phyloP scores from a whole-genome alignment of 805 yeast species.

The Candida awuae region DNA sequence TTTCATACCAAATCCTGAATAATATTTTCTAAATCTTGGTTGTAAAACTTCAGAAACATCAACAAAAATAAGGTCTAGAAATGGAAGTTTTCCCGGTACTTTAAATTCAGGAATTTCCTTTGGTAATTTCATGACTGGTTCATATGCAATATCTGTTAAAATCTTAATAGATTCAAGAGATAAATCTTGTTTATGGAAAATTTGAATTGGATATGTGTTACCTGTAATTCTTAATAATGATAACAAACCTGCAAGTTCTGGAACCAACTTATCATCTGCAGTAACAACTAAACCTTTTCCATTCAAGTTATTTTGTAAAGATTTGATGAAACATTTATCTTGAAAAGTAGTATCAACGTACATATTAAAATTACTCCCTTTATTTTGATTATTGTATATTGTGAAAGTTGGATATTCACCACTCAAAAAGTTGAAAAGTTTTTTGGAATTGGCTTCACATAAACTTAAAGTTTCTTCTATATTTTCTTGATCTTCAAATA shows the following conservation, averaged over 20 bases:
- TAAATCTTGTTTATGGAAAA: conserved; percentile 34
- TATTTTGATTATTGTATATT: conserved; percentile 25
- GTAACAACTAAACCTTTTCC: conserved; percentile 52
- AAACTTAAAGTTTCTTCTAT: conserved; percentile 5
- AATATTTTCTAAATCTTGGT: conserved; percentile 20
- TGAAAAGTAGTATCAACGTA: background rate
- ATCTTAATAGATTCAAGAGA: conserved; percentile 27
- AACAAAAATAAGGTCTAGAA: conserved; percentile 28
- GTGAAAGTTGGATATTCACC: conserved; percentile 32
- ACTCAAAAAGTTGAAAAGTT: conserved; percentile 37
- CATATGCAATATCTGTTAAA: conserved; percentile 31
- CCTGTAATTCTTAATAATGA: conserved; percentile 41
- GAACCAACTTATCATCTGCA: conserved; percentile 36
- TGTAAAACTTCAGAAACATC: conserved; percentile 26
- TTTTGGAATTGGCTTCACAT: conserved; percentile 16
- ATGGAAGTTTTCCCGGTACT: conserved; percentile 18
- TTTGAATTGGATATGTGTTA: conserved; percentile 43
- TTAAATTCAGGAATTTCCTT: conserved; percentile 16
- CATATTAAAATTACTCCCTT: conserved; percentile 13
- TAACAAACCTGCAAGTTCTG: conserved; percentile 42
- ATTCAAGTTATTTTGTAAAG: conserved; percentile 23
- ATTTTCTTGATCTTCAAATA: conserved; percentile 2
- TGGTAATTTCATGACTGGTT: conserved; percentile 24
- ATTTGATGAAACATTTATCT: conserved; percentile 24
- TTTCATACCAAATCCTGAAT: conserved; percentile 33